These are phyloP conservation scores for Boletus sensibilis DNA, from an alignment of 768 basidiomycete genomes.

Conservation along the genomic window DNA sequence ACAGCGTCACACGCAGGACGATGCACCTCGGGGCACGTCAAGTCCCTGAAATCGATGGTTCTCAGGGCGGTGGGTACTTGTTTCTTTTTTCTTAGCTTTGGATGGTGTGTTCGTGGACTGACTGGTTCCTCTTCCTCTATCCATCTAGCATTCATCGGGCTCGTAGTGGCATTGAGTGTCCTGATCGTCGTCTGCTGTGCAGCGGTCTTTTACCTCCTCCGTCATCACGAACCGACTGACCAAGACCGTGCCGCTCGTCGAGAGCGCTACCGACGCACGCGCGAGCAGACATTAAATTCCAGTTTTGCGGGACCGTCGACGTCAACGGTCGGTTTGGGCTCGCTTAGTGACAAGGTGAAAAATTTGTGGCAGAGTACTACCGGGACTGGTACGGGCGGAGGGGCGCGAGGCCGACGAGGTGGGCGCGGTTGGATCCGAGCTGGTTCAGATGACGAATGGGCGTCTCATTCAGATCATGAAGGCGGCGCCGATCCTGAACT, in stretches of 20 bases:
- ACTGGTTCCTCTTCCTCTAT: background rate
- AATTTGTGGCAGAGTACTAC: constrained; percentile 25
- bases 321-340: constrained; percentile 14
- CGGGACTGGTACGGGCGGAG: background rate
- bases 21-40: constrained; percentile 26
- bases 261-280: constrained; percentile 30
- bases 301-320: constrained; percentile 5
- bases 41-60: constrained; percentile 50
- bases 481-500: constrained; percentile 2
- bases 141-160: constrained; percentile 52
- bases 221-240: constrained; percentile 45
- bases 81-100: background rate
- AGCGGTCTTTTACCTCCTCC: constrained; percentile 57
- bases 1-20: background rate
- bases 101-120: background rate
- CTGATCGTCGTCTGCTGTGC: constrained; percentile 53
- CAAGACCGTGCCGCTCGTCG: constrained; percentile 38
- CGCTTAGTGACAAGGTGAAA: constrained; percentile 30
- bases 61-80: constrained; percentile 42
- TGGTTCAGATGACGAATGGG: constrained; percentile 50
- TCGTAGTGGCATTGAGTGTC: constrained; percentile 54
- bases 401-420: constrained; percentile 21
- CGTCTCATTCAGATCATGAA: constrained; percentile 28
- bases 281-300: constrained; percentile 19
- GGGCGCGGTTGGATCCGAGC: constrained; percentile 53